Evolutionary conservation across 768 basidiomycete species (phyloP), one percentile per base, ranked within the genome.

Genomic region (Xerocomellus amylosporus): DNA sequence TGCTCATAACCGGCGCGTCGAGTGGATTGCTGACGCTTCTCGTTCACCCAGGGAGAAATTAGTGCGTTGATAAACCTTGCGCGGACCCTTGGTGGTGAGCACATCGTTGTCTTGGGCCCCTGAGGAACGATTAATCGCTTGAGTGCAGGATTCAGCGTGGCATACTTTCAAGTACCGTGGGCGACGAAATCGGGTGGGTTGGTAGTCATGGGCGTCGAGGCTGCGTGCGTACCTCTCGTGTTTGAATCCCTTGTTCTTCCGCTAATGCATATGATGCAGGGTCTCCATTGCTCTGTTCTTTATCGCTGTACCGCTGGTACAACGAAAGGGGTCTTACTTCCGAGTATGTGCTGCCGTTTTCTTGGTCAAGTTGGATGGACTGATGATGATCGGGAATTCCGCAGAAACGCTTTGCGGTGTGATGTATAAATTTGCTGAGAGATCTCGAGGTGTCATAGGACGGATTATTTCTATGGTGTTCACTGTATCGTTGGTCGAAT

Each of bases 41-140:
- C n/a, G 20, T 24, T 53, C 8, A 2, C 8, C 6, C 28, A 74
- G 61, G 77, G 77, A 26, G 77, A 79, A 60, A 70, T 72, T n/a
- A 73, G 73, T 43, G 74, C 77, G 6, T 59, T 79, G 37, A 64
- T 78, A 59, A 79, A 78, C 54, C 68, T 77, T 34, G 68, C 72
- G 10, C 70, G 77, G 10, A 63, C 61, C 0, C 64, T 74, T 10
- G 61, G 61, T 2, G 74, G 73, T 56, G 59, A 67, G 52, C 36
- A 54, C 19, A 8, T 20, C 2, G 17, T 44, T 39, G 2, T 45
- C 20, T 53, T 1, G 1, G 20, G 26, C 48, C 9, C 49, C 19
- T 43, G 17, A 54, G 12, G 1, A 34, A 30, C 2, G 38, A 42
- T 46, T 0, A 46, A 26, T 38, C 2, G 10, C 2, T 8, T 28